Percentiles rank a stretch among this genome's conserved stretches.
These are phyloP conservation scores for Centaurea solstitialis DNA, from an alignment of 129 eudicot genomes.

Conservation along the genomic window DNA sequence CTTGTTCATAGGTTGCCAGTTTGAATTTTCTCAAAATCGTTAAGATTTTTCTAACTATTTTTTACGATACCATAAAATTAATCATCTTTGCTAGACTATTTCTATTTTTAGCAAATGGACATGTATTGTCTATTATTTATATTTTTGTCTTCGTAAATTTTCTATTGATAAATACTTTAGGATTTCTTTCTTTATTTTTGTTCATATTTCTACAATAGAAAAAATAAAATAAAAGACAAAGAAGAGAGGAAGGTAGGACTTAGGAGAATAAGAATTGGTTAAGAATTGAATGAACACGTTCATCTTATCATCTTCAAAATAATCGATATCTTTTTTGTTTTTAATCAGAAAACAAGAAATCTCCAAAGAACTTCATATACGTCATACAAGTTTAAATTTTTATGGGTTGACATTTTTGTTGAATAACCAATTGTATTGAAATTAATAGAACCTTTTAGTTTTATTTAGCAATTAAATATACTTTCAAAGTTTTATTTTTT, in stretches of 20 bases:
- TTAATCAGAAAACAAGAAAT: constrained; percentile 10
- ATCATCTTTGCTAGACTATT: neutral
- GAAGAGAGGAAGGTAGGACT: neutral
- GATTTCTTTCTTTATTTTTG: neutral
- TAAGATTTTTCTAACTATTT: no score
- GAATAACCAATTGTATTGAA: neutral
- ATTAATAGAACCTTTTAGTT: neutral
- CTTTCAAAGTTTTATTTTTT: neutral
- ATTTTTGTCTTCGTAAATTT: neutral
- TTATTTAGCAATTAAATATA: neutral
- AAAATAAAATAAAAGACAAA: neutral
- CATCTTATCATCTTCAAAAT: constrained; percentile 13
- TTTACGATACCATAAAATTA: neutral
- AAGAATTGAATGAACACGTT: constrained; percentile 1
- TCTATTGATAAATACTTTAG: neutral
- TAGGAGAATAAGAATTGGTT: neutral
- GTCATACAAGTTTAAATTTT: neutral
- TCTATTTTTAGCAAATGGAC: neutral
- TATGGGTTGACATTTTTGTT: constrained; percentile 24
- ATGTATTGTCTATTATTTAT: neutral
- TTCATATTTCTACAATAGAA: neutral
- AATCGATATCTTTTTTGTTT: constrained; percentile 29
- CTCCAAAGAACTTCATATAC: neutral
- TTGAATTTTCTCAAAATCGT: no score
- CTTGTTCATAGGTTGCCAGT: no score